A percentile compares a stretch with the other conserved stretches of the same genome.
phyloP scores from a whole-genome alignment of 495 filamentous ascomycete species.

The Cercophora sp. region DNA sequence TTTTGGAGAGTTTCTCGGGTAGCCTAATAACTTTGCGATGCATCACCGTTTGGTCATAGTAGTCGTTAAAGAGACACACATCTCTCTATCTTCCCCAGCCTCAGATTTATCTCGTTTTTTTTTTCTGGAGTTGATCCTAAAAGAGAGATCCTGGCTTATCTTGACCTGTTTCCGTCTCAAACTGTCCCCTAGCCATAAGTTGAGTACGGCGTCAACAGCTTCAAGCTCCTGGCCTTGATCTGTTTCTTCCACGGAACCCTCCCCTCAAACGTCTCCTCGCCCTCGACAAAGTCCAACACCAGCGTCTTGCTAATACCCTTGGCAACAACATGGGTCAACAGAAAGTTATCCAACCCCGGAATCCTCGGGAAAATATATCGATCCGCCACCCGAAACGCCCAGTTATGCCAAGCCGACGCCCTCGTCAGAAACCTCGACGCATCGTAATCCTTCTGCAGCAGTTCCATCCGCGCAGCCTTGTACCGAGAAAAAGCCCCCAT shows the following conservation, averaged over 20 bases:
- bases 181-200: too few species aligned
- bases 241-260: constrained; percentile 4
- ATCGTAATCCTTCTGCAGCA: not conserved
- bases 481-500: not conserved
- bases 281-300: constrained; percentile 11
- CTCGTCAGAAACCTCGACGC: not conserved
- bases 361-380: not conserved
- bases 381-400: not conserved
- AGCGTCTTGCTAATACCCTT: not conserved
- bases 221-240: too few species aligned
- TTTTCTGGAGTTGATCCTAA: too few species aligned
- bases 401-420: not conserved
- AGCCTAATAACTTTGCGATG: too few species aligned
- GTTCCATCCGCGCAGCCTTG: not conserved
- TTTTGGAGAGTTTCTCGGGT: too few species aligned
- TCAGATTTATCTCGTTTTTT: too few species aligned
- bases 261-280: constrained; percentile 1
- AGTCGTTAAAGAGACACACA: too few species aligned
- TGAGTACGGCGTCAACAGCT: too few species aligned
- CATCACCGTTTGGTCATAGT: too few species aligned
- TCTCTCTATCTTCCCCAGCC: too few species aligned
- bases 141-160: too few species aligned
- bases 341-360: not conserved
- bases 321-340: not conserved
- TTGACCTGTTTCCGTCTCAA: too few species aligned